Evolutionary conservation across 768 basidiomycete species (phyloP).

Genomic region (Lepiota brunneoincarnata): DNA sequence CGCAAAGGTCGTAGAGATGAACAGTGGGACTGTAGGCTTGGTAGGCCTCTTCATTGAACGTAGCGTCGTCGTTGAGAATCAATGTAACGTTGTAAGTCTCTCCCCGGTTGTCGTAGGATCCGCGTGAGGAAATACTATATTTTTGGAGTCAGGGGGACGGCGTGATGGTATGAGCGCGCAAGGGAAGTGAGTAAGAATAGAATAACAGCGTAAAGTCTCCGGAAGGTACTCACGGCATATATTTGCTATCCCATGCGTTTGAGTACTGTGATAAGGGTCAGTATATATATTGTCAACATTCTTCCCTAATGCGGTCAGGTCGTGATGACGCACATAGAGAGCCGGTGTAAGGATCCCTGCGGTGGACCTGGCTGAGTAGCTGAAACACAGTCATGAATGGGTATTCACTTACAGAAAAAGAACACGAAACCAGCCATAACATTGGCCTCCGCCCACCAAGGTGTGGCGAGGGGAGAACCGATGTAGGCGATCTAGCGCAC

Average conservation of each 20-base stretch:
- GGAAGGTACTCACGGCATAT: conserved; percentile 44
- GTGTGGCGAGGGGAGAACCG: conserved; percentile 70
- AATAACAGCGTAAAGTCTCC: too few species aligned
- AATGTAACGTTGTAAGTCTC: conserved; percentile 51
- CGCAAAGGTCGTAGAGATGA: conserved; percentile 71
- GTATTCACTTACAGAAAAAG: conserved; percentile 53
- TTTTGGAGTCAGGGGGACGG: conserved; percentile 1
- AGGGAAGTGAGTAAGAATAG: not conserved
- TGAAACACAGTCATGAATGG: not conserved
- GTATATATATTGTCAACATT: not conserved
- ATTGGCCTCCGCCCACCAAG: conserved; percentile 84
- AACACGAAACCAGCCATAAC: conserved; percentile 58
- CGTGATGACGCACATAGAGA: conserved; percentile 42
- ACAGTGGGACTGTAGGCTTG: conserved; percentile 58
- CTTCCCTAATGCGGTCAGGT: conserved; percentile 5
- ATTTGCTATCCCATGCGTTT: conserved; percentile 58
- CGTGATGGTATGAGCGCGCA: not conserved
- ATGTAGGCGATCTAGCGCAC: conserved; percentile 52
- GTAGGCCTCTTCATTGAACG: conserved; percentile 57
- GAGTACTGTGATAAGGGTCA: conserved; percentile 39
- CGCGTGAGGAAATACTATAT: conserved; percentile 53
- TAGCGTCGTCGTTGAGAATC: conserved; percentile 52
- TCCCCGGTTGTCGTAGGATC: conserved; percentile 67
- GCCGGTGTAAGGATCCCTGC: conserved; percentile 57
- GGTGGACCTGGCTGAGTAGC: not conserved